phyloP scores from a whole-genome alignment of 192 early-diverging fungal species.

The Backusella mclennaniae region DNA sequence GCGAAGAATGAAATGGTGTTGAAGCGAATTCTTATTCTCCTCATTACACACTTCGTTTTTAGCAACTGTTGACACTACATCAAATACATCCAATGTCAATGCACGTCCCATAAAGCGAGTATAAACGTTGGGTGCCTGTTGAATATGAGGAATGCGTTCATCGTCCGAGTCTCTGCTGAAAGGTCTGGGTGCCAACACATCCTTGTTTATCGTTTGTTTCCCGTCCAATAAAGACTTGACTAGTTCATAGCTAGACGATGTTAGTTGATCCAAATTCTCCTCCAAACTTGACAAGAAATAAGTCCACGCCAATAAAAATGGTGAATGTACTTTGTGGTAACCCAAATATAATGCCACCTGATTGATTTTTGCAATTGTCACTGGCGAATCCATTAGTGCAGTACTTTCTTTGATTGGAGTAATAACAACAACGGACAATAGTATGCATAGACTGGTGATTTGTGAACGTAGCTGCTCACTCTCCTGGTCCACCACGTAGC shows the following conservation, averaged over 20 bases:
- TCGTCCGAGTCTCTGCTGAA: neutral
- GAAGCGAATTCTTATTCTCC: conserved; percentile 10
- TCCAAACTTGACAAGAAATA: conserved; percentile 28
- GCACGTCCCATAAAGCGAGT: conserved; percentile 13
- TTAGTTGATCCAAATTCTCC: neutral
- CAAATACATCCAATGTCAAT: conserved; percentile 21
- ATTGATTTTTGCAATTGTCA: conserved; percentile 32
- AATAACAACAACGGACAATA: conserved; percentile 35
- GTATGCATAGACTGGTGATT: conserved; percentile 31
- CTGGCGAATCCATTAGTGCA: conserved; percentile 28
- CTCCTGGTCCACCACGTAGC: conserved; percentile 32
- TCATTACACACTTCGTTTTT: conserved; percentile 10
- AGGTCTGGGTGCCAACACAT: neutral
- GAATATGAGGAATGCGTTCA: conserved; percentile 3
- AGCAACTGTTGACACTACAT: conserved; percentile 2
- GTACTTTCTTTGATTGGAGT: conserved; percentile 26
- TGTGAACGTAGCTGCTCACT: conserved; percentile 27
- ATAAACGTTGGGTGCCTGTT: conserved; percentile 17
- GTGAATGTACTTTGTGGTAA: conserved; percentile 28
- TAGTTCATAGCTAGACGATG: neutral
- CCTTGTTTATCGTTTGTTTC: neutral
- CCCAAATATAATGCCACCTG: conserved; percentile 29
- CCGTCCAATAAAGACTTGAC: conserved; percentile 13
- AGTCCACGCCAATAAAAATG: conserved; percentile 47
- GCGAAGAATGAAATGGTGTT: conserved; percentile 1